Conservation (phyloP, 768 basidiomycete species). For the Tylopilus sp. region DNA sequence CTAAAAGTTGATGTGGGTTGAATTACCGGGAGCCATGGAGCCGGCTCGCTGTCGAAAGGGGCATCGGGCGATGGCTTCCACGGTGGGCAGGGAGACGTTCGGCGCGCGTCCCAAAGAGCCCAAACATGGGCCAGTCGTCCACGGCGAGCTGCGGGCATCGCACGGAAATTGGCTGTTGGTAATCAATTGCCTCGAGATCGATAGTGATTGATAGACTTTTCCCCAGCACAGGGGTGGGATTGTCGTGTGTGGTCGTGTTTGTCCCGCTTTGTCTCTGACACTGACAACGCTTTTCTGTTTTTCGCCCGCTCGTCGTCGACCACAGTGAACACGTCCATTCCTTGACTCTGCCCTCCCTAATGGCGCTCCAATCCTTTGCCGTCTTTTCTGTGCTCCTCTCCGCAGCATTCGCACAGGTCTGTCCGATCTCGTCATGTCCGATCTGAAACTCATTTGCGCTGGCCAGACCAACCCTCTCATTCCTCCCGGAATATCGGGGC, state of each 20-base stretch:
- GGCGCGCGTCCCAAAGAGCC: too few relatives aligned
- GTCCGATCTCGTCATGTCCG: background rate
- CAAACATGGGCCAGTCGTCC: too few relatives aligned
- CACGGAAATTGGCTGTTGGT: too few relatives aligned
- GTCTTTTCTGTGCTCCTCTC: constrained; percentile 50
- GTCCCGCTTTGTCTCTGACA: background rate
- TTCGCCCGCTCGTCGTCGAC: background rate
- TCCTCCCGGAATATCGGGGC: constrained; percentile 57
- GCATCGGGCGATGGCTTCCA: too few relatives aligned
- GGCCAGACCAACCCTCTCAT: constrained; percentile 50
- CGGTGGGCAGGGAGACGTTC: too few relatives aligned
- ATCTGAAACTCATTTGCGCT: constrained; percentile 10
- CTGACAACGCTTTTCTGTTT: background rate
- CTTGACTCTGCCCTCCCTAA: constrained; percentile 26
- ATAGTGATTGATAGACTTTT: constrained; percentile 11
- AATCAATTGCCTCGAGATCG: too few relatives aligned
- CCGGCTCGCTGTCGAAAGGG: too few relatives aligned
- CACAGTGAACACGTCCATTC: constrained; percentile 26
- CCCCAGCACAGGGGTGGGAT: constrained; percentile 8
- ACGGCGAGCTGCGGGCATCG: too few relatives aligned
- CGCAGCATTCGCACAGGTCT: constrained; percentile 49
- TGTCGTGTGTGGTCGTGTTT: constrained; percentile 13
- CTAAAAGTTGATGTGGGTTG: too few relatives aligned
- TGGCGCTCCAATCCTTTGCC: constrained; percentile 51
- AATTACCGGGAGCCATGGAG: too few relatives aligned